Percentiles rank a stretch among this genome's conserved stretches.
Evolutionary conservation across 2,329 filamentous ascomycete species (phyloP).

Genomic region (Parascedosporium putredinis): DNA sequence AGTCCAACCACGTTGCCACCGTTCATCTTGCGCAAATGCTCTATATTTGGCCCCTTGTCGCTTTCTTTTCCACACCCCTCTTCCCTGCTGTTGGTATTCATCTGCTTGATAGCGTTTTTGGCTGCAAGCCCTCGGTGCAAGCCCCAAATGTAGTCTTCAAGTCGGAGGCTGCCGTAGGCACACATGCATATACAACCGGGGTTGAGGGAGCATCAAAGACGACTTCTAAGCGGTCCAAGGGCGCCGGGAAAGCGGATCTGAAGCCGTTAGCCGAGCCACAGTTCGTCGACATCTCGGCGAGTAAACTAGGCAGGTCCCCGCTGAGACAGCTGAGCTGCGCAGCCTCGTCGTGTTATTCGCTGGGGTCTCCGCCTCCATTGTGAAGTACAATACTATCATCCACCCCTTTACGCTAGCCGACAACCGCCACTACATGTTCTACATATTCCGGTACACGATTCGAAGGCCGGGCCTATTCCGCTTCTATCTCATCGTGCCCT

Average conservation of each 20-base stretch:
- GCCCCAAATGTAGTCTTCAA: too few relatives aligned
- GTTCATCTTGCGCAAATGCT: conserved; percentile 87
- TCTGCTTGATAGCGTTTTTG: conserved; percentile 13
- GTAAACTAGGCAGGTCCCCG: conserved; percentile 20
- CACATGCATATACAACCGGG: too few relatives aligned
- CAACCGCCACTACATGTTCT: conserved; percentile 96
- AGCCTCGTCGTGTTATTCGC: conserved; percentile 25
- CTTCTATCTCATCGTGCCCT: conserved; percentile 58
- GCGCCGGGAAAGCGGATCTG: neutral
- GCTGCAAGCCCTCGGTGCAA: too few relatives aligned
- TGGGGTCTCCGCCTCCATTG: conserved; percentile 16
- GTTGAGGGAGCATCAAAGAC: neutral
- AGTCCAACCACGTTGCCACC: conserved; percentile 84
- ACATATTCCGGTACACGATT: conserved; percentile 80
- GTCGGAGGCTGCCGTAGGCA: too few relatives aligned
- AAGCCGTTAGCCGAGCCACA: neutral
- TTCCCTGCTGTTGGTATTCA: conserved; percentile 44
- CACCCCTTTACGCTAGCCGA: conserved; percentile 95
- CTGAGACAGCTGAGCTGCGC: conserved; percentile 21
- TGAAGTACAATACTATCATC: conserved; percentile 77
- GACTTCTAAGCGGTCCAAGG: neutral
- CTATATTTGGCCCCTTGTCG: conserved; percentile 84
- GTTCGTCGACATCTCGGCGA: too few relatives aligned
- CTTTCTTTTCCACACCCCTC: conserved; percentile 81
- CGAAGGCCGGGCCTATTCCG: conserved; percentile 52